Conservation (phyloP, 805 yeast species). For the Tetrapisispora pingtungensis region DNA sequence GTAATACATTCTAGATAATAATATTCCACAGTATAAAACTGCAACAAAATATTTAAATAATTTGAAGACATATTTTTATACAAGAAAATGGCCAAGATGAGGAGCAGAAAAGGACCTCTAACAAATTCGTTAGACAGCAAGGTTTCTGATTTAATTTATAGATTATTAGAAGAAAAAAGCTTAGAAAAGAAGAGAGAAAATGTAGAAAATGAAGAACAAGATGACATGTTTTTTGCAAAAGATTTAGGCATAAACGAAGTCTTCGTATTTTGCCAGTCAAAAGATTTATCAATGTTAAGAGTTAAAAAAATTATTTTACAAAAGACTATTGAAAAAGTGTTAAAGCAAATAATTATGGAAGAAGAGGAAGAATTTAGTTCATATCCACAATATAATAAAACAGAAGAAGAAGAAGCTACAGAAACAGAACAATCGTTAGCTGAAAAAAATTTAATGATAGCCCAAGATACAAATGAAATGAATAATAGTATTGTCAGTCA, state of each 20-base stretch:
- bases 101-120: slow-evolving; percentile 18
- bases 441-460: slow-evolving; percentile 49
- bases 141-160: slow-evolving; percentile 44
- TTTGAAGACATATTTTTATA: too few species aligned
- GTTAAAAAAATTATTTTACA: slow-evolving; percentile 56
- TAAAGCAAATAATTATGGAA: slow-evolving; percentile 45
- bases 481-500: slow-evolving; percentile 66
- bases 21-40: too few species aligned
- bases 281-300: slow-evolving; percentile 59
- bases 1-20: too few species aligned
- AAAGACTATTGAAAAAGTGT: slow-evolving; percentile 51
- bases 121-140: slow-evolving; percentile 41
- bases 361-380: slow-evolving; percentile 46
- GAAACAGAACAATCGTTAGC: slow-evolving; percentile 31
- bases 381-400: slow-evolving; percentile 14
- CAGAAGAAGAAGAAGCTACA: slow-evolving; percentile 22
- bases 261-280: slow-evolving; percentile 47
- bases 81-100: slow-evolving; percentile 28
- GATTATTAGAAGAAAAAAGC: slow-evolving; percentile 51
- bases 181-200: slow-evolving; percentile 30
- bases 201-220: slow-evolving; percentile 25
- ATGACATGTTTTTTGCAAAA: slow-evolving; percentile 46
- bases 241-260: slow-evolving; percentile 46
- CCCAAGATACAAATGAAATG: slow-evolving; percentile 52
- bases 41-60: too few species aligned